phyloP scores from a whole-genome alignment of 2,329 filamentous ascomycete species.

The Colletotrichum coccodes region DNA sequence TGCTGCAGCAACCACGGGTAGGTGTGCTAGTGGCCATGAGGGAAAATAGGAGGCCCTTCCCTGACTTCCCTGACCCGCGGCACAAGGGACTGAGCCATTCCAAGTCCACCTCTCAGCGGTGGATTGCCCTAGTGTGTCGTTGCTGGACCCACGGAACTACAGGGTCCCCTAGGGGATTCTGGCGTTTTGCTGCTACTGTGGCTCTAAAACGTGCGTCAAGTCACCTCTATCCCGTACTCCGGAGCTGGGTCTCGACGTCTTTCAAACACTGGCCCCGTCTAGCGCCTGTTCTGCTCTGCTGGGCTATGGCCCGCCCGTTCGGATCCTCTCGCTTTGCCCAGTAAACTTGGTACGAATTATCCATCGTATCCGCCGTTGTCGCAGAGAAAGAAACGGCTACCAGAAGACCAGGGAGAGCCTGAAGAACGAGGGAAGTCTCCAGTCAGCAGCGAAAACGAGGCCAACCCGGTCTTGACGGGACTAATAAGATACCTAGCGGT shows the following conservation, averaged over 20 bases:
- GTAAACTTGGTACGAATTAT: background rate
- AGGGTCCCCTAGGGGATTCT: constrained; percentile 14
- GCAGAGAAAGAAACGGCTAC: background rate
- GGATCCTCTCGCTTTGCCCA: background rate
- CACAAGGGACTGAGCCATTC: background rate
- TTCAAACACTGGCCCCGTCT: constrained; percentile 29
- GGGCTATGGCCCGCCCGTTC: constrained; percentile 16
- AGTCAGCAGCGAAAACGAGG: background rate
- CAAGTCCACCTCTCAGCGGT: constrained; percentile 4
- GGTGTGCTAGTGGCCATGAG: background rate
- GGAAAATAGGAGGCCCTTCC: constrained; percentile 20
- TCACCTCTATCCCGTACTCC: constrained; percentile 20
- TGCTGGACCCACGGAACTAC: constrained; percentile 14
- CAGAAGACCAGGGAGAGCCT: background rate
- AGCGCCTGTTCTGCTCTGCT: constrained; percentile 6
- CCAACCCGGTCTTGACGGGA: background rate
- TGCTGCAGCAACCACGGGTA: background rate
- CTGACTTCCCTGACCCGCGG: background rate
- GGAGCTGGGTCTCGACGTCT: constrained; percentile 24
- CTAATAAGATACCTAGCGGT: background rate
- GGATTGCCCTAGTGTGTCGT: background rate
- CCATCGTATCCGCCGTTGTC: constrained; percentile 13
- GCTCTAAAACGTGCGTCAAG: constrained; percentile 32
- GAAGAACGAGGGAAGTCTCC: background rate
- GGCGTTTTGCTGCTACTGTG: constrained; percentile 14